Percentiles rank a stretch among this genome's conserved stretches.
Evolutionary conservation across 805 yeast genomes (phyloP).

Genomic region (Yarrowia deformans): DNA sequence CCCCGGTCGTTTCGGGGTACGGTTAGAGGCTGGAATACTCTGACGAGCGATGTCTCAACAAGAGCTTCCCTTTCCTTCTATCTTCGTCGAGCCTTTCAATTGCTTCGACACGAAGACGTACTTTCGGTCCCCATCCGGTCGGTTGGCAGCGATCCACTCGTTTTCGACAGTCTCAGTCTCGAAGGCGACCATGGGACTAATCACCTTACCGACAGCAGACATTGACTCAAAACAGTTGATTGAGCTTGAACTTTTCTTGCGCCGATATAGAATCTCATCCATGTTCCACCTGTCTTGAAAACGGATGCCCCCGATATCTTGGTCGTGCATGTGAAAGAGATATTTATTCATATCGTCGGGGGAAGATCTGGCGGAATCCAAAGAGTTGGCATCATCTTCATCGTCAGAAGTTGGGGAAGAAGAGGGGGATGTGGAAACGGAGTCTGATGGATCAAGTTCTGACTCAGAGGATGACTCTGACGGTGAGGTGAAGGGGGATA

Average conservation of each 20-base stretch:
- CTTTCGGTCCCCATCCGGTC: neutral
- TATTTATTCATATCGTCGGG: no score
- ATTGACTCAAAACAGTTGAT: no score
- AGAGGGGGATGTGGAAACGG: neutral
- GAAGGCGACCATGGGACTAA: neutral
- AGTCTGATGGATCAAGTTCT: neutral
- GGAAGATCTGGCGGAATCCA: no score
- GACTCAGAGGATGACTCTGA: neutral
- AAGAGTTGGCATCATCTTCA: no score
- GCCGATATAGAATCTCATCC: neutral
- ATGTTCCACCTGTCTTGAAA: neutral
- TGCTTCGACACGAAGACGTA: neutral
- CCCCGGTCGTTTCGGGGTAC: neutral
- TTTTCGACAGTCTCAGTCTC: neutral
- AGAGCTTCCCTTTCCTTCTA: neutral
- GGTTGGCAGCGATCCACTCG: neutral
- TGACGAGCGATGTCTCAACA: neutral
- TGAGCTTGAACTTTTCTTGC: neutral
- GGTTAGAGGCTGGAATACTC: neutral
- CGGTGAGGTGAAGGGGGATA: neutral
- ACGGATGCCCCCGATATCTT: neutral
- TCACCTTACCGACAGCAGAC: no score
- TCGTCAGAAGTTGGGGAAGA: neutral
- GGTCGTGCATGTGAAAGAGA: neutral
- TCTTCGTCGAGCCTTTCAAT: no score